Conservation (phyloP, 225 moss, liverwort and hornwort genomes). For the Climacium dendroides region DNA sequence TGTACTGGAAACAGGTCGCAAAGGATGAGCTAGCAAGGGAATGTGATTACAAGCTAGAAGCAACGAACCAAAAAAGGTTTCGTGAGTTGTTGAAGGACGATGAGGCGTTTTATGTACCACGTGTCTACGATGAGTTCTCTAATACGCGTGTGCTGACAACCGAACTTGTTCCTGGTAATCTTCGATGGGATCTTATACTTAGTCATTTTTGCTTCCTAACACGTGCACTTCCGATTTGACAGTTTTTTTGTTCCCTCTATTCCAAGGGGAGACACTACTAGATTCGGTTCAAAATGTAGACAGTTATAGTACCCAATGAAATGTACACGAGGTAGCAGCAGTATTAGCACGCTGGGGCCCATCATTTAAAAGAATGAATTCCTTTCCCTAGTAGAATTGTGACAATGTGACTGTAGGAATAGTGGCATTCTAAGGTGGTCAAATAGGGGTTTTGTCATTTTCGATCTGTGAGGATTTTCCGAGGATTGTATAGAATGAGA, state of each 20-base stretch:
- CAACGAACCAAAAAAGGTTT: constrained; percentile 61
- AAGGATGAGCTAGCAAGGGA: constrained; percentile 94
- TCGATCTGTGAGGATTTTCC: neutral
- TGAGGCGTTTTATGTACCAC: constrained; percentile 62
- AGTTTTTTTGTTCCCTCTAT: neutral
- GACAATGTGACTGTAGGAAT: neutral
- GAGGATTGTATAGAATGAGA: neutral
- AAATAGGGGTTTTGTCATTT: neutral
- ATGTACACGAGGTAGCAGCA: too few species aligned
- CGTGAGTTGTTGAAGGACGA: constrained; percentile 55
- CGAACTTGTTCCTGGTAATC: constrained; percentile 82
- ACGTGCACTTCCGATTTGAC: neutral
- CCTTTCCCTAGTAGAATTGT: neutral
- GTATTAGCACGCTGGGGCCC: neutral
- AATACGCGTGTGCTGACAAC: constrained; percentile 70
- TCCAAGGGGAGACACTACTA: neutral
- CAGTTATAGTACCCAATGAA: neutral
- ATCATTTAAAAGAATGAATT: neutral
- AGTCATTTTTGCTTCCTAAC: neutral
- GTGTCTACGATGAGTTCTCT: constrained; percentile 76
- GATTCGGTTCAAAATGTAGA: neutral
- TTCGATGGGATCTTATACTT: neutral
- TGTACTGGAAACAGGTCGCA: constrained; percentile 46
- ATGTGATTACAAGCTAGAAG: constrained; percentile 81
- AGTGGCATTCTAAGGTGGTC: neutral